Evolutionary conservation across 257 asterid species (phyloP).

Genomic region (Nyctanthes arbortristis): DNA sequence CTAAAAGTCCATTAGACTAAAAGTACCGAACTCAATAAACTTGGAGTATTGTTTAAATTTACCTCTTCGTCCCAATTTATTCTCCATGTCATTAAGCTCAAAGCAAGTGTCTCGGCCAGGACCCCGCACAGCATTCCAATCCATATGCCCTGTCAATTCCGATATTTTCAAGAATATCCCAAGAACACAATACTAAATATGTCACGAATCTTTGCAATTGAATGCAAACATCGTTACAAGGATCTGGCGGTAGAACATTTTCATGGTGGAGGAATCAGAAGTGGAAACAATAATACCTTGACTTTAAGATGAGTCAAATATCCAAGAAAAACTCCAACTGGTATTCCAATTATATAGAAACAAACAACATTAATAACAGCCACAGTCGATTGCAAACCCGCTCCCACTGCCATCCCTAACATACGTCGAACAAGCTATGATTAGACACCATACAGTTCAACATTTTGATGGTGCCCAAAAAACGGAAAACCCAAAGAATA

Average conservation of each 20-base stretch:
- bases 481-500: not conserved
- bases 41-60: not conserved
- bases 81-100: slow-evolving; percentile 55
- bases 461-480: not conserved
- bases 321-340: slow-evolving; percentile 53
- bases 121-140: slow-evolving; percentile 62
- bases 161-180: not conserved
- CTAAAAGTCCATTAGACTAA: too few relatives aligned
- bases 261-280: too few relatives aligned
- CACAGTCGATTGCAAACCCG: slow-evolving; percentile 47
- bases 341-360: slow-evolving; percentile 52
- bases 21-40: too few relatives aligned
- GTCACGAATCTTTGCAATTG: too few relatives aligned
- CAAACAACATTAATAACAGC: slow-evolving; percentile 51
- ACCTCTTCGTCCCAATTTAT: slow-evolving; percentile 61
- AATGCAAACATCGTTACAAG: too few relatives aligned
- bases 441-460: slow-evolving; percentile 1
- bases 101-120: slow-evolving; percentile 42
- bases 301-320: slow-evolving; percentile 42
- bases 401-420: slow-evolving; percentile 64
- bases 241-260: too few relatives aligned
- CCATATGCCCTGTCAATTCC: slow-evolving; percentile 54
- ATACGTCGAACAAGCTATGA: too few relatives aligned
- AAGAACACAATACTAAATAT: not conserved
- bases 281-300: slow-evolving; percentile 22